Base-by-base conservation (phyloP, 257 asterid species). In the Ophiorrhiza pumila region DNA sequence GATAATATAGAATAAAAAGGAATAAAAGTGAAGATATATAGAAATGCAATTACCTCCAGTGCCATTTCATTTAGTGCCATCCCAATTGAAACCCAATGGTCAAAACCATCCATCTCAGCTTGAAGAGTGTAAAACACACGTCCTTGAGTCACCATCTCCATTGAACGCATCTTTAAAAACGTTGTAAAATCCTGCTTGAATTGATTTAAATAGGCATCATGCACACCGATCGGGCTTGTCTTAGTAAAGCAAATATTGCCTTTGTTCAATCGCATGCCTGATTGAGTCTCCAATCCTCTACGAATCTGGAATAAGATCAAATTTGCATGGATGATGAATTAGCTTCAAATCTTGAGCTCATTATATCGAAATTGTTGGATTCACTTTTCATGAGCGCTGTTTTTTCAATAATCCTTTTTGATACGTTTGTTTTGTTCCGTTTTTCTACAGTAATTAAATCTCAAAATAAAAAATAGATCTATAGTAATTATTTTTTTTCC, bases 141-240 rank as follows among this genome's bases (percentile, higher is more conserved):
- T 43, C 79, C 79, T 4, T 14, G 52, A 47, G 14, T 7, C 3
- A 39, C 58, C 41, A 76, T 27, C 37, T 76, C 75, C 13, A 35
- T 5, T 18, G 65, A 49, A 20, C 79, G 64, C 71, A 76, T 34
- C n/a, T n/a, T n/a, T n/a, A n/a, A n/a, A n/a, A n/a, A n/a, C n/a
- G n/a, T n/a, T n/a, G n/a, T n/a, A n/a, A n/a, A n/a, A n/a, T n/a
- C n/a, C n/a, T n/a, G n/a, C n/a, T n/a, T n/a, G n/a, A n/a, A n/a
- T n/a, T n/a, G n/a, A n/a, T n/a, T n/a, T n/a, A n/a, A n/a, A n/a
- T n/a, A n/a, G n/a, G n/a, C n/a, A n/a, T n/a, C n/a, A 27, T 39
- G 58, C 27, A 76, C 75, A 61, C 58, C 41, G 0, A 65, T 18
- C 0, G 75, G 75, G 41, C 79, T 76, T 2, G 59, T 60, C 17